These are phyloP conservation scores for Lenwebbia sp. DNA, from an alignment of 345 rosid species.

Conservation along the genomic window DNA sequence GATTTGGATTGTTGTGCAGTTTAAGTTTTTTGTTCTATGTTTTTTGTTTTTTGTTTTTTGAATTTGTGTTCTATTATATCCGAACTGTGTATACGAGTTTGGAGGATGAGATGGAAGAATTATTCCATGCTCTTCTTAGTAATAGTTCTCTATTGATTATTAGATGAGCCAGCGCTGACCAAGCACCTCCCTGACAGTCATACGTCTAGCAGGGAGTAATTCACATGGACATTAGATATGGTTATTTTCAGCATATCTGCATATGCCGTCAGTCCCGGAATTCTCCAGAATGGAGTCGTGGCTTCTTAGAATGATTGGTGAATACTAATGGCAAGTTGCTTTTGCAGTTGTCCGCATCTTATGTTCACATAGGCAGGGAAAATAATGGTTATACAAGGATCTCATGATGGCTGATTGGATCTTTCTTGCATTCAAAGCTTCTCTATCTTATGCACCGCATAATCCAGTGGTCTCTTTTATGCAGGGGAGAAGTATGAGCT, in stretches of 20 bases:
- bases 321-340: neutral
- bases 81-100: neutral
- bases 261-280: neutral
- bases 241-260: neutral
- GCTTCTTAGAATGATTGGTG: neutral
- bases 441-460: neutral
- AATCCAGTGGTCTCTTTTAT: constrained; percentile 1
- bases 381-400: neutral
- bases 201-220: neutral
- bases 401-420: neutral
- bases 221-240: neutral
- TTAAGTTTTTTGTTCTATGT: neutral
- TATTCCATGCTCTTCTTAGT: neutral
- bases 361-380: neutral
- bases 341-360: neutral
- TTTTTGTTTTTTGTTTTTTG: neutral
- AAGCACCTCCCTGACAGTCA: neutral
- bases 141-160: neutral
- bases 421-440: neutral
- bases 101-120: neutral
- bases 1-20: neutral
- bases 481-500: constrained; percentile 94
- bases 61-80: neutral
- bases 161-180: neutral
- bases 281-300: neutral